Evolutionary conservation across 176 grass and related monocot genomes (phyloP).

Genomic region (Aegilops sharonensis): DNA sequence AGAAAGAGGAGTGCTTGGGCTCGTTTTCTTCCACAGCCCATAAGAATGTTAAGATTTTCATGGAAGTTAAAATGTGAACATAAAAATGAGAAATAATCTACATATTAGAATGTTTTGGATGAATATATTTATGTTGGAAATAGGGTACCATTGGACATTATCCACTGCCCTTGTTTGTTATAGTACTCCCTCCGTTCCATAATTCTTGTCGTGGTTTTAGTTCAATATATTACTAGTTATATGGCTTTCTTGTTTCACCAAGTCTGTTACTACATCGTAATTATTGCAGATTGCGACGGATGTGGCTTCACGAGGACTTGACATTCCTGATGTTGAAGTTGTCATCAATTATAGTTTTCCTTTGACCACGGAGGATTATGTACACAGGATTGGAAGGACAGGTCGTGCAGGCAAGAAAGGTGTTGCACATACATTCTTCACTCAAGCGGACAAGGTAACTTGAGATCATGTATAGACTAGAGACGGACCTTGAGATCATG

Average conservation of each 20-base stretch:
- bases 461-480: too few species aligned
- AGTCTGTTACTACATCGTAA: conserved; percentile 22
- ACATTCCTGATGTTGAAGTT: conserved; percentile 98
- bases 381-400: conserved; percentile 94
- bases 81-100: not conserved
- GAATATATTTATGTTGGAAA: not conserved
- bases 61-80: not conserved
- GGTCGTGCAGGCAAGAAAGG: conserved; percentile 96
- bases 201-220: too few species aligned
- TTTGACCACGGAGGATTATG: conserved; percentile 95
- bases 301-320: conserved; percentile 93
- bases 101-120: not conserved
- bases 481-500: too few species aligned
- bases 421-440: conserved; percentile 96
- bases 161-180: conserved; percentile 11
- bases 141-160: not conserved
- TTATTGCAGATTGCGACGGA: conserved; percentile 87
- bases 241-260: conserved; percentile 3
- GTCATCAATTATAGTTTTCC: conserved; percentile 99
- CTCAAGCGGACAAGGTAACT: conserved; percentile 81
- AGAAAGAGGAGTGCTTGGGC: not conserved
- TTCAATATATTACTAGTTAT: not conserved
- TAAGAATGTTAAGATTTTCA: conserved; percentile 1
- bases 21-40: not conserved
- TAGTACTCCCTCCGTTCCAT: not conserved